Percentiles rank a stretch among this genome's conserved stretches.
Evolutionary conservation across 176 grass and related monocot genomes (phyloP).

Genomic region (Oryza nivara): DNA sequence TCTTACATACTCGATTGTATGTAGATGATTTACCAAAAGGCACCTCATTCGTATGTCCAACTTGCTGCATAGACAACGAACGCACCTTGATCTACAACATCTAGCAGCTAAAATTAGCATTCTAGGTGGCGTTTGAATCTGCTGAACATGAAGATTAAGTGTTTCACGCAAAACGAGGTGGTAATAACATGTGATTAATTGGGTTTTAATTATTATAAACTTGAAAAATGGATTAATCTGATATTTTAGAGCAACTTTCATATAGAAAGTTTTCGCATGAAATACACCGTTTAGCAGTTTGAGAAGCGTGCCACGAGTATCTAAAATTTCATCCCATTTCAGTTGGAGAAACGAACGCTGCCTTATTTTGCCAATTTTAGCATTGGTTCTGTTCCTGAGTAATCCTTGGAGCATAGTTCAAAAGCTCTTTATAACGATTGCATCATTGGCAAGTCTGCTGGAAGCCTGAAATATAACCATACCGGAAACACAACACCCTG

Average conservation of each 20-base stretch:
- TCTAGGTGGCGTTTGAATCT: too few relatives aligned
- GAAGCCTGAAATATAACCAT: neutral
- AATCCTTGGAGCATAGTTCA: neutral
- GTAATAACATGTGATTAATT: too few relatives aligned
- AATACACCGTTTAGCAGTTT: too few relatives aligned
- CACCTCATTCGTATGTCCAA: neutral
- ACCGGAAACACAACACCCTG: neutral
- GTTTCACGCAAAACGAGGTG: too few relatives aligned
- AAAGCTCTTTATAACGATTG: neutral
- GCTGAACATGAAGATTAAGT: too few relatives aligned
- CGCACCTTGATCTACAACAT: neutral
- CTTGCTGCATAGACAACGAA: neutral
- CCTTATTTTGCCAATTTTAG: neutral
- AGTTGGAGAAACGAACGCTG: too few relatives aligned
- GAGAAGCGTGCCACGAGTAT: too few relatives aligned
- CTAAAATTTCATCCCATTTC: too few relatives aligned
- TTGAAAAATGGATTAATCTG: too few relatives aligned
- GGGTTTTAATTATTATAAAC: too few relatives aligned
- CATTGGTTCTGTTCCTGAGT: neutral
- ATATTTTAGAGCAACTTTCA: too few relatives aligned
- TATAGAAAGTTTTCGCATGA: too few relatives aligned
- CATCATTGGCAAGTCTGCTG: neutral
- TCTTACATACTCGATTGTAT: neutral
- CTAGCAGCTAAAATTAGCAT: neutral
- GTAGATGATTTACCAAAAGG: neutral